These are phyloP conservation scores for Kodamaea restingae DNA, from an alignment of 805 yeast species.

Conservation along the genomic window DNA sequence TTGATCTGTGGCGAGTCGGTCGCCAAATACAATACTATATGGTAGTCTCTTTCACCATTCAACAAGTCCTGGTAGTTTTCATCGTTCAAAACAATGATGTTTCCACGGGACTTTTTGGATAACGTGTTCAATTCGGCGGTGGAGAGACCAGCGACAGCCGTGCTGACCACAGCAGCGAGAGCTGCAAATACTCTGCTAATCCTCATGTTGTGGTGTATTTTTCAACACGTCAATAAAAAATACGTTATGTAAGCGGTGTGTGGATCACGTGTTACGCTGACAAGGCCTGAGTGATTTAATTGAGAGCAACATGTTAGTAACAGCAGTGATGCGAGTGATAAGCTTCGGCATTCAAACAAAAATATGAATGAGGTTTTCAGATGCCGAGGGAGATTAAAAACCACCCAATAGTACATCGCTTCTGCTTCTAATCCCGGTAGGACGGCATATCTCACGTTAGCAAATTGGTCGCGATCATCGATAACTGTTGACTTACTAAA, in stretches of 20 bases:
- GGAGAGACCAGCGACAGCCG: conserved; percentile 21
- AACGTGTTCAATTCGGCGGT: conserved; percentile 20
- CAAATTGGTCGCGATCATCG: no score
- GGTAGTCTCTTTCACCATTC: conserved; percentile 64
- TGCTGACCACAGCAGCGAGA: conserved; percentile 12
- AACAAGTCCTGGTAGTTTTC: conserved; percentile 54
- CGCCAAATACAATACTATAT: conserved; percentile 64
- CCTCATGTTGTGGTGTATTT: conserved; percentile 7
- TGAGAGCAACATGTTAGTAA: no score
- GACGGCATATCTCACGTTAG: no score
- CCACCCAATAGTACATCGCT: no score
- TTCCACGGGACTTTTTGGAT: conserved; percentile 16
- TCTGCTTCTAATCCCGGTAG: no score
- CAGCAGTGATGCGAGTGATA: no score
- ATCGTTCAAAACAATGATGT: conserved; percentile 40
- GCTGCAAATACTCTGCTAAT: conserved; percentile 9
- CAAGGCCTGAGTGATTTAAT: no score
- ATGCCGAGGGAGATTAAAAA: no score
- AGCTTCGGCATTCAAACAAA: no score
- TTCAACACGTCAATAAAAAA: conserved; percentile 9
- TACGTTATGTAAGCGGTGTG: neutral
- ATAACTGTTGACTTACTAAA: no score
- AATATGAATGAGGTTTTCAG: no score
- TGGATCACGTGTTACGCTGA: no score
- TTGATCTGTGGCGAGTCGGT: conserved; percentile 71